Evolutionary conservation across 108 stramenopile genomes (phyloP).

Genomic region (Ochromonas danica): DNA sequence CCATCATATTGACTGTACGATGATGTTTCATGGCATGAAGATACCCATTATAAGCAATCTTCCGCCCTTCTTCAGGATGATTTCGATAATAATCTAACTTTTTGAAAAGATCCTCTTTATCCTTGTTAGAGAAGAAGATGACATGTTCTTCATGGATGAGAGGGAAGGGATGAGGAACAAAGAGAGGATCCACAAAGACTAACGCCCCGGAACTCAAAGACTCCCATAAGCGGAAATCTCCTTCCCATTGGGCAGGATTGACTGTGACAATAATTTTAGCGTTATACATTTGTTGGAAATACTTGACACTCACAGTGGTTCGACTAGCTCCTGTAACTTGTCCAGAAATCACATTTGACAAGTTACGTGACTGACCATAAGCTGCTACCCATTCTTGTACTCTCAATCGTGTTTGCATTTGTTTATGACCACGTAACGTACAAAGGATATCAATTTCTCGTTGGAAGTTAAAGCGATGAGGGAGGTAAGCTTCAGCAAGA

Average conservation of each 20-base stretch:
- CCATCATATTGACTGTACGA: conserved; percentile 18
- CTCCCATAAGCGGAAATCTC: conserved; percentile 36
- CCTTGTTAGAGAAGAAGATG: conserved; percentile 28
- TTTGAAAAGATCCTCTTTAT: conserved; percentile 1
- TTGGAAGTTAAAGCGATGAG: not conserved
- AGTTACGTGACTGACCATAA: not conserved
- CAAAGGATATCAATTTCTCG: conserved; percentile 30
- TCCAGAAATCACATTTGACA: conserved; percentile 5
- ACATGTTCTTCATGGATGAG: conserved; percentile 24
- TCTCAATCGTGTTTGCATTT: conserved; percentile 3
- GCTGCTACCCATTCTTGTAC: conserved; percentile 19
- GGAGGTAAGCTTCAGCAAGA: conserved; percentile 26
- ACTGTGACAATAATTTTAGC: conserved; percentile 37
- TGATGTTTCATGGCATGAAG: conserved; percentile 30
- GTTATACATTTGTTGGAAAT: conserved; percentile 26
- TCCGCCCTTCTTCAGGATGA: not conserved
- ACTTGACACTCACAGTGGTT: not conserved
- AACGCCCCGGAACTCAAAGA: conserved; percentile 30
- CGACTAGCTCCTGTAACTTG: not conserved
- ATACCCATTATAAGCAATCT: conserved; percentile 20
- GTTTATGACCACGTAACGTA: not conserved
- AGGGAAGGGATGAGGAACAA: conserved; percentile 30
- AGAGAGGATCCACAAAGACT: conserved; percentile 34
- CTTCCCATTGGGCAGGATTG: conserved; percentile 41
- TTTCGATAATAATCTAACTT: conserved; percentile 37